A percentile compares a stretch with the other conserved stretches of the same genome.
phyloP scores from a whole-genome alignment of 192 early-diverging fungal species.

The Backusella psychrophila region DNA sequence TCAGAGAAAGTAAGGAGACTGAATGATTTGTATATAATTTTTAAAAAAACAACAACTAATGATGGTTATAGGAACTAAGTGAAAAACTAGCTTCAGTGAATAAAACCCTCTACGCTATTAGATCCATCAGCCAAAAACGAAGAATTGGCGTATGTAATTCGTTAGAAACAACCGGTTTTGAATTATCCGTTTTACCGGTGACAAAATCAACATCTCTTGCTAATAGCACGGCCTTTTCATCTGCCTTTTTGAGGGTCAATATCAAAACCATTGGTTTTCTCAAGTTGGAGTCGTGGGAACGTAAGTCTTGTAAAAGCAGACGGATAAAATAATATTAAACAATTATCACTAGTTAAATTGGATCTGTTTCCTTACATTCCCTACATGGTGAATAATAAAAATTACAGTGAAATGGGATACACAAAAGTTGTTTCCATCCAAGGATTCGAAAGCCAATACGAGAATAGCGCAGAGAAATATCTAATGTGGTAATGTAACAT shows the following conservation, averaged over 20 bases:
- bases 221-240: background rate
- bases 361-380: background rate
- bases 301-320: background rate
- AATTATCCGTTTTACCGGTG: background rate
- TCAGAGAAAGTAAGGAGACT: background rate
- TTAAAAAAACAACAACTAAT: too few species aligned
- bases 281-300: background rate
- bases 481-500: background rate
- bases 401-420: background rate
- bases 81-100: background rate
- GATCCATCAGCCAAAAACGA: background rate
- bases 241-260: background rate
- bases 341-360: background rate
- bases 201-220: background rate
- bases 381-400: background rate
- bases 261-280: conserved; percentile 3
- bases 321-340: too few species aligned
- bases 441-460: background rate
- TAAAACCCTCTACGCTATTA: conserved; percentile 6
- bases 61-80: background rate
- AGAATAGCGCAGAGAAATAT: conserved; percentile 11
- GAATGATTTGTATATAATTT: too few species aligned
- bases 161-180: conserved; percentile 7
- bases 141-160: background rate
- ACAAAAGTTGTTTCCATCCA: background rate